Evolutionary conservation across 1,284 basidiomycete genomes (phyloP).

Genomic region (Porodaedalea pini): DNA sequence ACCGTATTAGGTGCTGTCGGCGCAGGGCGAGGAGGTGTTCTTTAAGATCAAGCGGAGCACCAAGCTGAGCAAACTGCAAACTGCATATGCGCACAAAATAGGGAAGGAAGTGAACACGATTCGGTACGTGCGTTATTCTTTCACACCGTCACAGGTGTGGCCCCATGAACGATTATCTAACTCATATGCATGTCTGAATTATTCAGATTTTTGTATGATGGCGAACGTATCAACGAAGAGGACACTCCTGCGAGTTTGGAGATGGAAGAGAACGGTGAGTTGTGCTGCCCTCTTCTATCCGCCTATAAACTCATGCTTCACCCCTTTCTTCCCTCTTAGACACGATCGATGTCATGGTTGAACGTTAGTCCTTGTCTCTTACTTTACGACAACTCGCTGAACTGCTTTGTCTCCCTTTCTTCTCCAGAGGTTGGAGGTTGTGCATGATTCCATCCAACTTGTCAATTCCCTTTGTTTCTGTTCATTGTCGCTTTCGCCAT

Average conservation of each 20-base stretch:
- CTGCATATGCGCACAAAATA: conserved; percentile 90
- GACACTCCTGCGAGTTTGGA: conserved; percentile 81
- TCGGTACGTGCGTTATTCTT: conserved; percentile 51
- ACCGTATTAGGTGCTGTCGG: conserved; percentile 60
- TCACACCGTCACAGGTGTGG: background rate
- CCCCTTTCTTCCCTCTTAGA: conserved; percentile 42
- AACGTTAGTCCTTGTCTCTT: conserved; percentile 63
- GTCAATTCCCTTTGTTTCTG: background rate
- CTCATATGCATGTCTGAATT: background rate
- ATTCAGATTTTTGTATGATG: conserved; percentile 82
- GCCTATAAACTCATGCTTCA: conserved; percentile 7
- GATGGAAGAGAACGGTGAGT: conserved; percentile 81
- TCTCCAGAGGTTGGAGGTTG: conserved; percentile 35
- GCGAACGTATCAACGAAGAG: conserved; percentile 75
- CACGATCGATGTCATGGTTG: conserved; percentile 89
- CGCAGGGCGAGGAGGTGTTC: conserved; percentile 86
- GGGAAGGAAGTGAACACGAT: conserved; percentile 86
- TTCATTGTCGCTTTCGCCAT: background rate
- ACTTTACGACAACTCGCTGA: background rate
- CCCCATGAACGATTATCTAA: background rate
- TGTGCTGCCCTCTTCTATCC: conserved; percentile 1
- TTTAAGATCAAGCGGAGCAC: conserved; percentile 98
- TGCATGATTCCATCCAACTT: background rate
- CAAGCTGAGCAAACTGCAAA: conserved; percentile 89
- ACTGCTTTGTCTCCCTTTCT: background rate